Conservation (phyloP, 2,329 filamentous ascomycete species). For the Cryphonectria naterciae region DNA sequence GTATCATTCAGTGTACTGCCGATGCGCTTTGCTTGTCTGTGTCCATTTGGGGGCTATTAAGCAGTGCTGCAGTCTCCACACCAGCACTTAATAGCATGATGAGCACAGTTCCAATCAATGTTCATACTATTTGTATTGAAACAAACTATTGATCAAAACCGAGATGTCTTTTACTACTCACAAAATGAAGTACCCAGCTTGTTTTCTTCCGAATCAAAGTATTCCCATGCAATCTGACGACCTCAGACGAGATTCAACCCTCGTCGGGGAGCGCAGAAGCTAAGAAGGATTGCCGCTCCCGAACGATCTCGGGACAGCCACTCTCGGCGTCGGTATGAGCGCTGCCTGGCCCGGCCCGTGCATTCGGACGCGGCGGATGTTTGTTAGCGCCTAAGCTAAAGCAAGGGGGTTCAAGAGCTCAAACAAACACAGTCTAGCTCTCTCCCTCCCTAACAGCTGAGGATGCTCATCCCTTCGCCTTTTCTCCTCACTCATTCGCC, state of each 20-base stretch:
- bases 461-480: not conserved
- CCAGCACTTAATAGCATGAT: not conserved
- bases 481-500: not conserved
- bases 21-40: not conserved
- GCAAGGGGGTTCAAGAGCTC: not conserved
- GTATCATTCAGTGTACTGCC: not conserved
- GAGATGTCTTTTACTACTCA: no score
- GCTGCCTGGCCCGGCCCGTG: no score
- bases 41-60: not conserved
- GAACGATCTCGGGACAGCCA: not conserved
- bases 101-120: no score
- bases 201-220: not conserved
- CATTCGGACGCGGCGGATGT: not conserved
- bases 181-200: not conserved
- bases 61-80: not conserved
- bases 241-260: not conserved
- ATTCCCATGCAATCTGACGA: not conserved
- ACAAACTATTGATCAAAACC: not conserved
- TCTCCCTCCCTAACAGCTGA: not conserved
- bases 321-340: conserved; percentile 10
- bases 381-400: not conserved
- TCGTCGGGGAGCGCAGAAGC: not conserved
- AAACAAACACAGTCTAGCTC: not conserved
- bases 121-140: not conserved
- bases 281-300: not conserved